Evolutionary conservation across 2,329 filamentous ascomycete genomes (phyloP).

Genomic region (Alternaria metachromatica): DNA sequence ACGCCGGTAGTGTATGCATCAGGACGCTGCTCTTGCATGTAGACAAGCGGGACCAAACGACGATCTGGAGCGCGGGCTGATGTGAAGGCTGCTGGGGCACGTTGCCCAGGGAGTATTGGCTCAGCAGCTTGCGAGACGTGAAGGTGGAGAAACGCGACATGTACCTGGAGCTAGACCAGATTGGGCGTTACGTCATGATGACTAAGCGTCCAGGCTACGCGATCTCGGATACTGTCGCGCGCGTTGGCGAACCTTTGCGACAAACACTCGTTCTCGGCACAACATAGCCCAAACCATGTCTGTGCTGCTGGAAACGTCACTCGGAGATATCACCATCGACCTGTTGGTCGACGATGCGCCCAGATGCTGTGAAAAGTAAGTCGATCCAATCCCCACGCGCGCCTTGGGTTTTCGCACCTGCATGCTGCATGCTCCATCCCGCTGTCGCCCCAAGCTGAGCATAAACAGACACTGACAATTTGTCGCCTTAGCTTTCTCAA

Average conservation of each 20-base stretch:
- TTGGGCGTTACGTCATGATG: constrained; percentile 20
- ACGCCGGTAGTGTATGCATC: not conserved
- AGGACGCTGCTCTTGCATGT: not conserved
- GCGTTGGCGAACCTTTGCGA: constrained; percentile 25
- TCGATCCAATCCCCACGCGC: constrained; percentile 33
- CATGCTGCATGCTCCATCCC: constrained; percentile 28
- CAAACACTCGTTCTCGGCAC: constrained; percentile 22
- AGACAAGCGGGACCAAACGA: not conserved
- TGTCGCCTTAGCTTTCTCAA: constrained; percentile 79
- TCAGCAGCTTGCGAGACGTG: constrained; percentile 11
- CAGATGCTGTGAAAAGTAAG: constrained; percentile 93
- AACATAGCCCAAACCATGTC: constrained; percentile 68
- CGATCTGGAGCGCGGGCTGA: not conserved
- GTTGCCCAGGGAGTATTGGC: constrained; percentile 13
- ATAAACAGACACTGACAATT: constrained; percentile 59
- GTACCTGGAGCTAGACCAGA: constrained; percentile 12
- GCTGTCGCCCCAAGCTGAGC: constrained; percentile 59
- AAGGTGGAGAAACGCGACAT: constrained; percentile 6
- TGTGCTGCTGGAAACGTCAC: constrained; percentile 89
- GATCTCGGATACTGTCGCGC: constrained; percentile 5
- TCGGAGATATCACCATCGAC: constrained; percentile 94
- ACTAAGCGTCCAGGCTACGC: constrained; percentile 22
- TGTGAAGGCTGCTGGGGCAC: constrained; percentile 8
- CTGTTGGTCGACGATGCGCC: constrained; percentile 87
- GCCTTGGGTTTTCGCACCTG: constrained; percentile 25